These are phyloP conservation scores for Zymoseptoria crescenta DNA, from an alignment of 2,329 filamentous ascomycete genomes.

Conservation along the genomic window DNA sequence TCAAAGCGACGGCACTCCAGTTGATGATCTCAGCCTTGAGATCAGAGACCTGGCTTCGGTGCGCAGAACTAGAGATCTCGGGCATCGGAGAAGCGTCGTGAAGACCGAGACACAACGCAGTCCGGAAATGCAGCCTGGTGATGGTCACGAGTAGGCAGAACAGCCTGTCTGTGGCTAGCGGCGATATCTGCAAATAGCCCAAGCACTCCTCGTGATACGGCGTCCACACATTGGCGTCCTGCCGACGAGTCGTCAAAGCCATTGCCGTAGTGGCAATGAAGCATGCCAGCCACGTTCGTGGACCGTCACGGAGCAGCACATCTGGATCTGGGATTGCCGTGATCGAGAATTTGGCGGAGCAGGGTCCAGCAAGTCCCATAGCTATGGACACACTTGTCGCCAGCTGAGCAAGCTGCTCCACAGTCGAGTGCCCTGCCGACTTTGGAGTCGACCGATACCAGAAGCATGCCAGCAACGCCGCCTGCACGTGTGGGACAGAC, in stretches of 20 bases:
- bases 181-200: background rate
- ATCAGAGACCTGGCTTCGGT: constrained; percentile 3
- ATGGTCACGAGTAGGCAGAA: constrained; percentile 12
- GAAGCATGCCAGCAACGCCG: constrained; percentile 60
- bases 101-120: constrained; percentile 5
- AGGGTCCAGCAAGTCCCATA: constrained; percentile 55
- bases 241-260: constrained; percentile 10
- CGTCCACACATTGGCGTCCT: constrained; percentile 14
- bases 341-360: background rate
- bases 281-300: constrained; percentile 16
- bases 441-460: constrained; percentile 76
- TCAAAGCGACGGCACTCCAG: constrained; percentile 6
- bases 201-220: constrained; percentile 14
- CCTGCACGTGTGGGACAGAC: constrained; percentile 70
- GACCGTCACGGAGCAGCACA: constrained; percentile 2
- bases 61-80: background rate
- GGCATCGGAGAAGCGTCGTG: constrained; percentile 2
- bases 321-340: constrained; percentile 3
- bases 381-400: constrained; percentile 73
- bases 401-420: constrained; percentile 74
- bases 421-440: constrained; percentile 59
- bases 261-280: constrained; percentile 12
- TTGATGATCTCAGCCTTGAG: constrained; percentile 8
- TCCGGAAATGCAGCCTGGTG: constrained; percentile 8
- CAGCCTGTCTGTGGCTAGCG: constrained; percentile 3